These are phyloP conservation scores for Piromyces sp. DNA, from an alignment of 192 early-diverging fungal genomes.

Conservation along the genomic window DNA sequence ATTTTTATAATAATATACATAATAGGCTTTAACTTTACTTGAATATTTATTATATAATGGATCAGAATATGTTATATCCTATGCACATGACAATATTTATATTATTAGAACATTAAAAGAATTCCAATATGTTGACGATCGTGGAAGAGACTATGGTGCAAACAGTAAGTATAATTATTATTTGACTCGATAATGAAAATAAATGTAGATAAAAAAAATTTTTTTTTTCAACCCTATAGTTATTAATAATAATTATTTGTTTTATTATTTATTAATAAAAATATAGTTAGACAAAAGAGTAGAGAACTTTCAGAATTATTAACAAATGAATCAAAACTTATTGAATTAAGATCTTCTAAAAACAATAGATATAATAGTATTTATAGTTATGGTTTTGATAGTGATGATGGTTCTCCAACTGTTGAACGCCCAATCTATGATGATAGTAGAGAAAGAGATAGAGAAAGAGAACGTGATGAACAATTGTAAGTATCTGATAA, in stretches of 20 bases:
- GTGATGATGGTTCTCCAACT: not conserved
- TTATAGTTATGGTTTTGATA: not conserved
- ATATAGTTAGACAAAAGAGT: too few species aligned
- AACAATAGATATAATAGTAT: not conserved
- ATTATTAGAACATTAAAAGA: constrained; percentile 91
- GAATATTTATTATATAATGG: constrained; percentile 73
- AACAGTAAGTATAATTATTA: constrained; percentile 40
- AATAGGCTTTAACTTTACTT: constrained; percentile 60
- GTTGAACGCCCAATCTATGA: not conserved
- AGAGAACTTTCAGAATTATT: not conserved
- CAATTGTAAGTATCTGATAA: too few species aligned
- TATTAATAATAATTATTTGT: too few species aligned
- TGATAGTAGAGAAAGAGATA: not conserved
- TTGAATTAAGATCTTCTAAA: too few species aligned
- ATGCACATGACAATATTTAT: constrained; percentile 75
- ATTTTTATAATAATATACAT: too few species aligned
- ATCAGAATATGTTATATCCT: constrained; percentile 67
- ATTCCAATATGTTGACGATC: constrained; percentile 88
- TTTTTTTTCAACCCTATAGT: too few species aligned
- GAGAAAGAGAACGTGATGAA: too few species aligned
- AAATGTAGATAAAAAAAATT: too few species aligned
- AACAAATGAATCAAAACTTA: not conserved
- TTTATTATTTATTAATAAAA: not conserved
- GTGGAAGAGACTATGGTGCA: constrained; percentile 74
- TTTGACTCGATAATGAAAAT: too few species aligned